These are phyloP conservation scores for Paragyromitra xinjiangensis DNA, from an alignment of 495 filamentous ascomycete genomes.

Conservation along the genomic window DNA sequence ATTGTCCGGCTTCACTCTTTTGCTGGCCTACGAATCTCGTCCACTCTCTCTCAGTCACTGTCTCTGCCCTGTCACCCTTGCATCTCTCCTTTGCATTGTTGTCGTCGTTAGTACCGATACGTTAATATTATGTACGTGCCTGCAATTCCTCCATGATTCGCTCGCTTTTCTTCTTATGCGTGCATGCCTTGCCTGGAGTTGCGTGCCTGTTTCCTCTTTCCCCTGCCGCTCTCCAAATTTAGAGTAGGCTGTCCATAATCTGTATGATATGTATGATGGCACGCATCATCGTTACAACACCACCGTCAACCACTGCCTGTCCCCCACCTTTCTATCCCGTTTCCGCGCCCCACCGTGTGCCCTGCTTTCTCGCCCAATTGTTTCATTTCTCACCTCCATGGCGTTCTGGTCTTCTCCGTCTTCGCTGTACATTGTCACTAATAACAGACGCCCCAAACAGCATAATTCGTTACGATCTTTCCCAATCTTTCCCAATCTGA, in stretches of 20 bases:
- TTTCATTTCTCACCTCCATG: constrained; percentile 41
- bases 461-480: constrained; percentile 55
- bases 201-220: constrained; percentile 34
- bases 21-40: constrained; percentile 48
- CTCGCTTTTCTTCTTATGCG: constrained; percentile 29
- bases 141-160: constrained; percentile 40
- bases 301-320: constrained; percentile 12
- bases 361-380: constrained; percentile 24
- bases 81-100: constrained; percentile 35
- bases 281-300: constrained; percentile 47
- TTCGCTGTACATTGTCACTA: constrained; percentile 42
- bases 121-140: constrained; percentile 53
- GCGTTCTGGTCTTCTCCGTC: constrained; percentile 5
- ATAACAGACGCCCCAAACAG: constrained; percentile 34
- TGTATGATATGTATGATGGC: constrained; percentile 42
- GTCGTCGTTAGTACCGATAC: constrained; percentile 32
- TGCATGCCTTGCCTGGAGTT: constrained; percentile 45
- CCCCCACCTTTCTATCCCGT: constrained; percentile 24
- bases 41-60: constrained; percentile 19
- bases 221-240: constrained; percentile 42
- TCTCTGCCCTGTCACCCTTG: constrained; percentile 43
- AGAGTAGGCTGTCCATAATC: constrained; percentile 40
- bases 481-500: constrained; percentile 39
- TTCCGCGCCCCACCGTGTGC: constrained; percentile 18
- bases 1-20: constrained; percentile 58